phyloP scores from a whole-genome alignment of 306 rosid genomes.

The Ochetophila trinervis region DNA sequence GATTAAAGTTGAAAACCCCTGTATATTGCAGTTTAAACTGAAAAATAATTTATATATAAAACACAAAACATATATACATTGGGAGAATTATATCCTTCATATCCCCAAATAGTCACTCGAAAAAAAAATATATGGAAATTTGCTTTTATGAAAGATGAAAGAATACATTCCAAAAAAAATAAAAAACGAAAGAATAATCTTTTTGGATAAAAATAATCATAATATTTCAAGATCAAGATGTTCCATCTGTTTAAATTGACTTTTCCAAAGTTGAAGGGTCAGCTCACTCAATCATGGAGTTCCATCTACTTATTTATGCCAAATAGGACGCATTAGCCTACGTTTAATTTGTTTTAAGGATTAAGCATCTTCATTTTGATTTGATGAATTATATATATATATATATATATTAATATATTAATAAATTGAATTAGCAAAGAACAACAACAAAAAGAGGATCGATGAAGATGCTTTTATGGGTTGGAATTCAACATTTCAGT shows the following conservation, averaged over 20 bases:
- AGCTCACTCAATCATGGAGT: constrained; percentile 3
- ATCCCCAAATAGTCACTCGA: no score
- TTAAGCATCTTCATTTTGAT: constrained; percentile 8
- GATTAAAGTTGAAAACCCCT: not conserved
- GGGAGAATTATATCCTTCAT: no score
- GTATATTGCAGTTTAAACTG: not conserved
- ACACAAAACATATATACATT: no score
- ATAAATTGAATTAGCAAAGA: not conserved
- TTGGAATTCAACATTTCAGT: no score
- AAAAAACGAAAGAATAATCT: no score
- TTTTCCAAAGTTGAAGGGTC: not conserved
- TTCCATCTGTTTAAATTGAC: not conserved
- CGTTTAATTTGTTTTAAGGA: not conserved
- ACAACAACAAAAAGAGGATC: not conserved
- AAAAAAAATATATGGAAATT: no score
- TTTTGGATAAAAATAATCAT: no score
- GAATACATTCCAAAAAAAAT: not conserved
- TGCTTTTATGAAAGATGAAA: not conserved
- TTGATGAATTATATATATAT: not conserved
- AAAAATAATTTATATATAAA: no score
- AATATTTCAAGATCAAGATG: not conserved
- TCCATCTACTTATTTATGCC: constrained; percentile 11
- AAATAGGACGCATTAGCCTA: not conserved
- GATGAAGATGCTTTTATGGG: not conserved
- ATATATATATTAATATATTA: not conserved